Evolutionary conservation across 2,329 filamentous ascomycete genomes (phyloP).

Genomic region (Emergomyces orientalis): DNA sequence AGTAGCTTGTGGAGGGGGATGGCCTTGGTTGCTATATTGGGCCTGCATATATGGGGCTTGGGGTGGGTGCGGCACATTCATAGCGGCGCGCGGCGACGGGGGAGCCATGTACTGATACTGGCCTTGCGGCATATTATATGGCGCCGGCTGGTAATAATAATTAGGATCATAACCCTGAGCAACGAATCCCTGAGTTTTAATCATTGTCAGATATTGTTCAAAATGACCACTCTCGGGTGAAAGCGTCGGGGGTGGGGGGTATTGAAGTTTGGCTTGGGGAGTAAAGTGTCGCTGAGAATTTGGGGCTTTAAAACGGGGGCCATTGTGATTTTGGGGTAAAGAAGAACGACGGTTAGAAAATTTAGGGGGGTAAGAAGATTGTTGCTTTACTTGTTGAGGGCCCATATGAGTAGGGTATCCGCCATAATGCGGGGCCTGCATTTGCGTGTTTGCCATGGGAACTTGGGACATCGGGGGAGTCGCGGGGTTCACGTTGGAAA

Average conservation of each 20-base stretch:
- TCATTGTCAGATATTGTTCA: slow-evolving; percentile 60
- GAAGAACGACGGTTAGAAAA: slow-evolving; percentile 24
- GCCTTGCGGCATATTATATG: slow-evolving; percentile 26
- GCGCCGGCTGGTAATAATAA: slow-evolving; percentile 35
- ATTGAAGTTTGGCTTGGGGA: slow-evolving; percentile 20
- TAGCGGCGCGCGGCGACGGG: slow-evolving; percentile 40
- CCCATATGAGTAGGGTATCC: slow-evolving; percentile 50
- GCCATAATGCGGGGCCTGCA: slow-evolving; percentile 51
- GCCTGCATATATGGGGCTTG: slow-evolving; percentile 42
- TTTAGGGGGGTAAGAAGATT: slow-evolving; percentile 25
- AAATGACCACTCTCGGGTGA: slow-evolving; percentile 61
- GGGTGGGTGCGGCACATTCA: slow-evolving; percentile 34
- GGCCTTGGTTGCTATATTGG: slow-evolving; percentile 41
- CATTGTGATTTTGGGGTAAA: slow-evolving; percentile 20
- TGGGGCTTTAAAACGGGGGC: slow-evolving; percentile 10
- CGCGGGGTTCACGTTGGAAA: slow-evolving; percentile 56
- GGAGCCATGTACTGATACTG: slow-evolving; percentile 36
- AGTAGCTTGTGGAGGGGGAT: slow-evolving; percentile 49
- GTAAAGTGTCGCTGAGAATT: slow-evolving; percentile 15
- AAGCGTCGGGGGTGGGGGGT: slow-evolving; percentile 45
- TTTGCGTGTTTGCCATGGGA: slow-evolving; percentile 56
- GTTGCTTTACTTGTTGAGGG: slow-evolving; percentile 52
- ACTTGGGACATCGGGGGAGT: slow-evolving; percentile 65
- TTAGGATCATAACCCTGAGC: slow-evolving; percentile 42
- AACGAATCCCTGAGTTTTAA: slow-evolving; percentile 54